Evolutionary conservation across 257 asterid species (phyloP).

Genomic region (Solanum dulcamara): DNA sequence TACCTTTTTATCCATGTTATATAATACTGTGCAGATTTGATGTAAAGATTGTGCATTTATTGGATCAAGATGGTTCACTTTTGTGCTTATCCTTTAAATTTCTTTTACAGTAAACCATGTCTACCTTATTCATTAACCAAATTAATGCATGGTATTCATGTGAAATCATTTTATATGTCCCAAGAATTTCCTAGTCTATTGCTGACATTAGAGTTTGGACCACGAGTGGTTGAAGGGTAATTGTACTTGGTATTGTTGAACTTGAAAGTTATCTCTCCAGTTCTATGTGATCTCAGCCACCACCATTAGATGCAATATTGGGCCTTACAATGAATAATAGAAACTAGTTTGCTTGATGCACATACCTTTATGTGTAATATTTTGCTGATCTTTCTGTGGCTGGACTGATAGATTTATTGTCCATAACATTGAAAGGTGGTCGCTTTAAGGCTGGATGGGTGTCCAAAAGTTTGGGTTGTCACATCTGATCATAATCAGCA

Average conservation of each 20-base stretch:
- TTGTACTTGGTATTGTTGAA: background rate
- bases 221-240: background rate
- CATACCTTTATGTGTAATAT: background rate
- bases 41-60: background rate
- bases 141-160: background rate
- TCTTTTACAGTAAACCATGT: background rate
- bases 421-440: conserved; percentile 41
- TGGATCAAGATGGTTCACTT: background rate
- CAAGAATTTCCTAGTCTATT: background rate
- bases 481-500: conserved; percentile 85
- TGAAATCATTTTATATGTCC: background rate
- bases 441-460: conserved; percentile 86
- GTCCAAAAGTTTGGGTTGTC: conserved; percentile 97
- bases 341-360: background rate
- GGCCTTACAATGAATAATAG: background rate
- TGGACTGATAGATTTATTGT: background rate
- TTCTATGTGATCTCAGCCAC: background rate
- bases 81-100: background rate
- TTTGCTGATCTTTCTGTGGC: background rate
- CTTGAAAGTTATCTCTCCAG: background rate
- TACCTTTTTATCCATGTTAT: background rate
- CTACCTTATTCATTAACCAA: background rate
- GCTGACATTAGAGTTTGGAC: background rate
- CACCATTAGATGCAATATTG: background rate
- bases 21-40: background rate